Base-by-base conservation (phyloP, 306 rosid species). In the Myrica gale region DNA sequence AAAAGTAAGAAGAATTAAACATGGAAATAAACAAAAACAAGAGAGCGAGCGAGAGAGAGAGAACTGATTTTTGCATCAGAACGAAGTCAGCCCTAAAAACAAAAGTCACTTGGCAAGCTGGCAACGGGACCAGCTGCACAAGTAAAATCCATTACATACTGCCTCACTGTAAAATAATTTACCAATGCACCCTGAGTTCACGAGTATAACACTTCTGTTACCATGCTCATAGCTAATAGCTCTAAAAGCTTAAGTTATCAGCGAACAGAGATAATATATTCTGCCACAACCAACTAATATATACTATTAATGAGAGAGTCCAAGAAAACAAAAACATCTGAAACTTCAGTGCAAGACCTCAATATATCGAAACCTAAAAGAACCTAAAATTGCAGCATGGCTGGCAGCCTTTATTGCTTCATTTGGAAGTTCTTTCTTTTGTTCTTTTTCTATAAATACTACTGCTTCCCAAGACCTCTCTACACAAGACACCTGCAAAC, bases 21-120 rank as follows among this genome's bases (percentile, higher is more conserved):
- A 63, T 26, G 52, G 51, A 21, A 76, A 4, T 8, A 20, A 11
- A 67, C 13, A 55, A n/a, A 41, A 61, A 71, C n/a, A 7, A 61
- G 20, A 19, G 51, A 39, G n/a, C 60, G 51, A 21, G 63, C 45
- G 71, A 43, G 47, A 37, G 41, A 68, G 68, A 54, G 56, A 66
- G 26, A 13, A 6, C 63, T 42, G 15, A 13, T 19, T 4, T 4
- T 7, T 52, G 54, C 37, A 19, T 65, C 19, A 75, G 53, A 52
- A 74, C 48, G 41, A 5, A 11, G 63, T 62, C 32, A 69, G 19
- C 39, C n/a, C 63, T 61, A 74, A 74, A 74, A 57, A 47, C 1
- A 9, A 65, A 75, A 75, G 70, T 26, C 57, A 37, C 21, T 52
- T 52, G 57, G 57, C 57, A 16, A 52, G 57, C 57, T 52, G 57